Percentiles rank a stretch among this genome's conserved stretches.
Conservation (phyloP, 352 stramenopile species). For the Globisporangium megalacanthum region DNA sequence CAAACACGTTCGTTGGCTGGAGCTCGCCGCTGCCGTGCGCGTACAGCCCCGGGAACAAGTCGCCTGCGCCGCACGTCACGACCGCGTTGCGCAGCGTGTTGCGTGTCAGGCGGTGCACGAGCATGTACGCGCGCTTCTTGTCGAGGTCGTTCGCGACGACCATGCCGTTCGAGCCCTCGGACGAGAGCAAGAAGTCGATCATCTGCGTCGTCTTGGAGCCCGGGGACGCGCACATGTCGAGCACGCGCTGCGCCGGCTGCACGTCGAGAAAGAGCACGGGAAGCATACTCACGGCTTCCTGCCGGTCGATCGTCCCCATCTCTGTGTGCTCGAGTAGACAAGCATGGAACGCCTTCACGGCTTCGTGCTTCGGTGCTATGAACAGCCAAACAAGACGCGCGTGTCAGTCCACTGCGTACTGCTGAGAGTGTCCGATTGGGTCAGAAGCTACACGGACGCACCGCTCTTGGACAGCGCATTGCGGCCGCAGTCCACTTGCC, state of each 20-base stretch:
- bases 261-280: conserved; percentile 96
- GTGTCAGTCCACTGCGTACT: conserved; percentile 1
- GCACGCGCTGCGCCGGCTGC: conserved; percentile 71
- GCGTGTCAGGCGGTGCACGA: conserved; percentile 91
- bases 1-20: conserved; percentile 88
- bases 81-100: conserved; percentile 83
- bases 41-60: conserved; percentile 92
- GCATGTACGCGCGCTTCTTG: conserved; percentile 97
- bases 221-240: conserved; percentile 94
- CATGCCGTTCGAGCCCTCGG: conserved; percentile 43
- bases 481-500: conserved; percentile 79
- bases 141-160: conserved; percentile 97
- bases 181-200: conserved; percentile 79
- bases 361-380: conserved; percentile 66
- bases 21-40: conserved; percentile 20
- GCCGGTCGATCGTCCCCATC: conserved; percentile 91
- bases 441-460: conserved; percentile 10
- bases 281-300: conserved; percentile 98
- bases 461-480: conserved; percentile 77
- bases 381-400: background rate
- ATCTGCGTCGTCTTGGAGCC: conserved; percentile 98
- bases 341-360: conserved; percentile 88
- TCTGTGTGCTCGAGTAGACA: conserved; percentile 92
- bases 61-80: conserved; percentile 91
- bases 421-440: too few species aligned